Evolutionary conservation across 306 rosid species (phyloP).

Genomic region (Quercus bicolor): DNA sequence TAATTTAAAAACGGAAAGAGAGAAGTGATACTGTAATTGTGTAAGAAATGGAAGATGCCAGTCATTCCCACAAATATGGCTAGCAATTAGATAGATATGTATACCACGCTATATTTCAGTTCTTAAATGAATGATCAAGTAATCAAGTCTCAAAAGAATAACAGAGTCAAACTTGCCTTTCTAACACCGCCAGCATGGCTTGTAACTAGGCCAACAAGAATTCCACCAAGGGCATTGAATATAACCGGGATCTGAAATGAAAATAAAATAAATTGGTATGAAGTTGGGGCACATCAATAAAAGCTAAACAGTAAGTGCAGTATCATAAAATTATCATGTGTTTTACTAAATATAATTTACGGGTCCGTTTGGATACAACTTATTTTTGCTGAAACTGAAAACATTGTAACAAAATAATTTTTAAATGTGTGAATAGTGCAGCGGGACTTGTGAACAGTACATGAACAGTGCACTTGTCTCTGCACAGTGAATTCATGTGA

Average conservation of each 20-base stretch:
- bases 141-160: background rate
- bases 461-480: no score
- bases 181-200: conserved; percentile 93
- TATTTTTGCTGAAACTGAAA: no score
- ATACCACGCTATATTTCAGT: background rate
- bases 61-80: background rate
- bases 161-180: conserved; percentile 58
- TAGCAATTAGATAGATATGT: background rate
- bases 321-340: background rate
- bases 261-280: background rate
- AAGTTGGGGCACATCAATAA: conserved; percentile 19
- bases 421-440: no score
- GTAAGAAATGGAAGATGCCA: background rate
- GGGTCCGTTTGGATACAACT: no score
- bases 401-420: no score
- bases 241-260: conserved; percentile 79
- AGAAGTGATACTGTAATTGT: background rate
- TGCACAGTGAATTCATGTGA: no score
- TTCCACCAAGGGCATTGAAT: conserved; percentile 88
- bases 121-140: background rate
- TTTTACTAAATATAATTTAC: background rate
- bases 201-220: conserved; percentile 91
- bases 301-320: conserved; percentile 3
- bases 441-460: no score
- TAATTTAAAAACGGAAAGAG: background rate